Evolutionary conservation across 1,284 basidiomycete genomes (phyloP), one percentile per base, ranked within the genome.

Genomic region (Cyathus olla): DNA sequence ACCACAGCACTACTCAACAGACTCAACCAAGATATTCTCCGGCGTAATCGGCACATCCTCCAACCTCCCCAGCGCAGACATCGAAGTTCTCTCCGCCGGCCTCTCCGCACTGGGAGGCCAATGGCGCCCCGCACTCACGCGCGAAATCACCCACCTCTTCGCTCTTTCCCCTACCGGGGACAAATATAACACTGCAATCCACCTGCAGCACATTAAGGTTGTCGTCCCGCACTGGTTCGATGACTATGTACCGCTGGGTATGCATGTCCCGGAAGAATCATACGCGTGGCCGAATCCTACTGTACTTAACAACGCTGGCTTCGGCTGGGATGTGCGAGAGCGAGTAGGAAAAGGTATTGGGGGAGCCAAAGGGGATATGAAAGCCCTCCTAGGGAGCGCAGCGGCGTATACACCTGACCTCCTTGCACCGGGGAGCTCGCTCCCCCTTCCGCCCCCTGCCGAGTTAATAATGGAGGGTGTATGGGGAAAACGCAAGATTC

Each of bases 91-190:
- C 44, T 86, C 86, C 1, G 90, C 89, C 0, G 91, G 89, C 1
- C 89, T 96, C 47, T 81, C 84, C 2, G 86, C 90, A 0, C 86
- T 94, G n/a, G 95, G 96, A 1, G 95, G 96, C 3, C 91, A 93
- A 73, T 95, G 89, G 87, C 85, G 92, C 17, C 79, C 81, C 1
- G 89, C 88, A 4, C 85, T 95, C 55, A 95, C 94, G 0, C 86
- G 87, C 60, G 95, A 97, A 64, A 91, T 95, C 40, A 96, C 95
- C 1, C 95, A 97, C 74, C 84, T 96, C 51, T 92, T 97, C 67
- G 88, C 89, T 29, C 75, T 90, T 27, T 76, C 78, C 76, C 24
- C 44, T 8, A 19, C n/a, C 9, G 44, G 44, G 19, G 55, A 63
- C 3, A 91, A 90, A 72, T 92, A 91, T 71, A 77, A 82, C 26